Conservation (phyloP, 2,329 filamentous ascomycete genomes). For the Microsporum canis region DNA sequence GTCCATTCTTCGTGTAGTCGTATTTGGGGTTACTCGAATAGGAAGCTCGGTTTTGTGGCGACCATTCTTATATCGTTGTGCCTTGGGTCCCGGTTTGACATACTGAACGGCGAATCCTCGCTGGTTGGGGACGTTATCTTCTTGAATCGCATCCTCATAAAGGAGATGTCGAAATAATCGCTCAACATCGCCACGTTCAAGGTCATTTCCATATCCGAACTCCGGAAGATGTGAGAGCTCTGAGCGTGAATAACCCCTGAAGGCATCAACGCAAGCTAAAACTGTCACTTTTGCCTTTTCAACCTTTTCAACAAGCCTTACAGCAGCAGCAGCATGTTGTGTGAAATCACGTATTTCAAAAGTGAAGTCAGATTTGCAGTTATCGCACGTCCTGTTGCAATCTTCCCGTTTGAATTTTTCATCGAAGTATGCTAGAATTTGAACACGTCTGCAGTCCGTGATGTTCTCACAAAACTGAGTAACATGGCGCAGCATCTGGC, state of each 20-base stretch:
- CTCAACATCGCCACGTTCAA: constrained; percentile 67
- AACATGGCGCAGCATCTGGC: constrained; percentile 73
- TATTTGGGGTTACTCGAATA: constrained; percentile 38
- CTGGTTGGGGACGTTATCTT: constrained; percentile 56
- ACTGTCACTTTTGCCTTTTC: constrained; percentile 47
- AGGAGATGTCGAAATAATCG: constrained; percentile 70
- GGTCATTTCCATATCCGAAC: constrained; percentile 55
- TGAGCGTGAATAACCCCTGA: constrained; percentile 55
- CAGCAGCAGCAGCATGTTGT: constrained; percentile 56
- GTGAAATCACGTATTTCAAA: constrained; percentile 71
- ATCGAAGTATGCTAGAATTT: constrained; percentile 88
- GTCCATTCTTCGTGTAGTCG: constrained; percentile 15
- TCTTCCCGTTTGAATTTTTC: constrained; percentile 63
- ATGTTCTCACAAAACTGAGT: constrained; percentile 82
- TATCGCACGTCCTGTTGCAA: constrained; percentile 73
- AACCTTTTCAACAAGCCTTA: constrained; percentile 51
- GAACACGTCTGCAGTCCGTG: constrained; percentile 73
- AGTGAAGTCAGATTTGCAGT: constrained; percentile 61
- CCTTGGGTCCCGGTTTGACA: constrained; percentile 33
- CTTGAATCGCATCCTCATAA: constrained; percentile 59
- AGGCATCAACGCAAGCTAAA: constrained; percentile 70
- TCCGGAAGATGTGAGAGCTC: constrained; percentile 44
- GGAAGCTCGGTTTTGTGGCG: constrained; percentile 40
- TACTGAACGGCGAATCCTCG: constrained; percentile 65
- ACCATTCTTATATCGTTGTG: constrained; percentile 37